phyloP scores from a whole-genome alignment of 1,139 yeast genomes.

The Taphrina deformans region DNA sequence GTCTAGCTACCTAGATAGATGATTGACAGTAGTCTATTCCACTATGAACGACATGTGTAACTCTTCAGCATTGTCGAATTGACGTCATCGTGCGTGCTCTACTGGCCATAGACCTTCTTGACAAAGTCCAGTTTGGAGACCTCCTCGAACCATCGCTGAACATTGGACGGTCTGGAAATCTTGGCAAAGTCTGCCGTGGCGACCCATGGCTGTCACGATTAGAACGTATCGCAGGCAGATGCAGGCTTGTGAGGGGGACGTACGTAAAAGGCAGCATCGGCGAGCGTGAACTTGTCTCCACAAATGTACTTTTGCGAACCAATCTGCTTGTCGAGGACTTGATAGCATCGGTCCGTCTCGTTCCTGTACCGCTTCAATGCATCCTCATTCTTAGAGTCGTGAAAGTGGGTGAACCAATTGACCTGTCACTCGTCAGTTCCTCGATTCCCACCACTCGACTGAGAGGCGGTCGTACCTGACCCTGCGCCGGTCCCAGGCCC shows the following conservation, averaged over 20 bases:
- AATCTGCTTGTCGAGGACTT: conserved; percentile 11
- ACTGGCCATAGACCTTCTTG: not conserved
- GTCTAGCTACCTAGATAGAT: not conserved
- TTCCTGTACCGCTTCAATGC: conserved; percentile 12
- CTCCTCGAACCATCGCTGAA: conserved; percentile 8
- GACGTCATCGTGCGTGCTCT: too few species aligned
- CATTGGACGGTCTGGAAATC: not conserved
- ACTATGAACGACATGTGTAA: not conserved
- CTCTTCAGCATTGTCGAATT: too few species aligned
- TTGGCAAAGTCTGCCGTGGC: not conserved
- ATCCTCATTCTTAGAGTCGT: conserved; percentile 20
- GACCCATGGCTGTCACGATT: conserved; percentile 6
- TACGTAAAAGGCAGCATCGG: conserved; percentile 19
- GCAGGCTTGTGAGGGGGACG: not conserved
- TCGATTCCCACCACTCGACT: not conserved
- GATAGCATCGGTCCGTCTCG: conserved; percentile 15
- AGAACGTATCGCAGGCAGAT: not conserved
- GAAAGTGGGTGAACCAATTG: conserved; percentile 38
- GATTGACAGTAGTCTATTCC: not conserved
- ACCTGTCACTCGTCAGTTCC: conserved; percentile 28
- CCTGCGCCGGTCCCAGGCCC: not conserved
- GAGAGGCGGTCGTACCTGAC: not conserved
- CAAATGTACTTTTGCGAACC: not conserved
- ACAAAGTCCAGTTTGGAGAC: conserved; percentile 3
- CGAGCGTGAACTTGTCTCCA: conserved; percentile 6